Percentiles rank a stretch among this genome's conserved stretches.
These are phyloP conservation scores for Geotrichum candidum DNA, from an alignment of 1,139 yeast species.

Conservation along the genomic window DNA sequence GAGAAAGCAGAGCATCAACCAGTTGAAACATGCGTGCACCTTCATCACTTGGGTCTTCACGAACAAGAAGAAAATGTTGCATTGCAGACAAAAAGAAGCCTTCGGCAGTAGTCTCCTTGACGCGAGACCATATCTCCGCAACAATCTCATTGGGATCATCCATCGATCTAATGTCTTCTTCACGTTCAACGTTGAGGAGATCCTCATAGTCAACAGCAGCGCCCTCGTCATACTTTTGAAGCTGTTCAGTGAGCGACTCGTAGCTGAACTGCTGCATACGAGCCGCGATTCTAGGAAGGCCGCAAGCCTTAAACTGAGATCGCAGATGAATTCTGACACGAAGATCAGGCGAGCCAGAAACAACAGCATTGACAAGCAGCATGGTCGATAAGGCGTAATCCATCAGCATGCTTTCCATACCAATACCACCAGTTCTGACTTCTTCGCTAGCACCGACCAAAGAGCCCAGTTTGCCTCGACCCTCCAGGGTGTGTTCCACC, in stretches of 20 bases:
- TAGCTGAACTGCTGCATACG: conserved; percentile 57
- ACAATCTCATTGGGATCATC: conserved; percentile 69
- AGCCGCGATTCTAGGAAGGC: conserved; percentile 57
- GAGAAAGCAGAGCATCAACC: conserved; percentile 77
- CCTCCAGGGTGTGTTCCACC: conserved; percentile 70
- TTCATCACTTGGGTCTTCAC: conserved; percentile 46
- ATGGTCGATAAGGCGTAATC: conserved; percentile 80
- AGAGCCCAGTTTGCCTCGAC: conserved; percentile 85
- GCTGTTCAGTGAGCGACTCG: conserved; percentile 60
- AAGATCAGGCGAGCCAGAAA: conserved; percentile 56
- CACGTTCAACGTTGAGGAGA: conserved; percentile 52
- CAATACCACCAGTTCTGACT: conserved; percentile 52
- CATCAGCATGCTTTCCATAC: conserved; percentile 63
- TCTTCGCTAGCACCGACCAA: conserved; percentile 94
- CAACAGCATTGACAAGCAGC: conserved; percentile 67
- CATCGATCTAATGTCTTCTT: conserved; percentile 43
- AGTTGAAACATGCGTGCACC: conserved; percentile 70
- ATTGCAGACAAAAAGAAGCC: conserved; percentile 69
- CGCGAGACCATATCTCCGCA: conserved; percentile 43
- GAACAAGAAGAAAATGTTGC: conserved; percentile 68
- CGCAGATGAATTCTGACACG: conserved; percentile 69
- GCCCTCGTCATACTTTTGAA: conserved; percentile 55
- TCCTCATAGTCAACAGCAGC: conserved; percentile 70
- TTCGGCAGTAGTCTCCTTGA: conserved; percentile 64
- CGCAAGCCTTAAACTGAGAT: conserved; percentile 71